These are phyloP conservation scores for Aquilaria sinensis DNA, from an alignment of 345 rosid species.

Conservation along the genomic window DNA sequence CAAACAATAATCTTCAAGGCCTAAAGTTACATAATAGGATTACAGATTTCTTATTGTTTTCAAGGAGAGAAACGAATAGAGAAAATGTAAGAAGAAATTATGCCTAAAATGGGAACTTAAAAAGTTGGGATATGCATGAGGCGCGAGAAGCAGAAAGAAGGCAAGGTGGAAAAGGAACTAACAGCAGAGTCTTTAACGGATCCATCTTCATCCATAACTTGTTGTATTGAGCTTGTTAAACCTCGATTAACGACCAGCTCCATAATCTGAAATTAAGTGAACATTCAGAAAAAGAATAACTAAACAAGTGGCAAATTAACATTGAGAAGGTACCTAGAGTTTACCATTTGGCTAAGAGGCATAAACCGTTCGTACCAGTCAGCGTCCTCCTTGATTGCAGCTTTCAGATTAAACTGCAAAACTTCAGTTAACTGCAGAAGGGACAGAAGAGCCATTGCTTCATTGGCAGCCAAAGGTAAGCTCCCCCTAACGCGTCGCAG, in stretches of 20 bases:
- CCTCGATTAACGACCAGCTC: constrained; percentile 44
- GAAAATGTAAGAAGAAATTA: background rate
- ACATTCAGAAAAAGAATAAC: constrained; percentile 2
- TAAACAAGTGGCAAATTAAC: background rate
- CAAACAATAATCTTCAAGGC: background rate
- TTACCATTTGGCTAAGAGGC: constrained; percentile 75
- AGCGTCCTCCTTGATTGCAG: constrained; percentile 60
- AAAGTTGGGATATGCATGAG: background rate
- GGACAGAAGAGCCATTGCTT: constrained; percentile 60
- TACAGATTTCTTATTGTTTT: background rate
- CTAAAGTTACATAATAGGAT: background rate
- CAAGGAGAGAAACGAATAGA: no score
- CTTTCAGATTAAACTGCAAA: constrained; percentile 66
- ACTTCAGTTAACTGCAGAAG: constrained; percentile 46
- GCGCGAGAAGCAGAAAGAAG: background rate
- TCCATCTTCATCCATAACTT: constrained; percentile 74
- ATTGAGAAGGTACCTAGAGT: background rate
- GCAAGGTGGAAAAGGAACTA: constrained; percentile 21
- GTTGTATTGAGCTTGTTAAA: constrained; percentile 50
- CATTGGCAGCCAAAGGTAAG: constrained; percentile 39
- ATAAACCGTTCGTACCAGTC: constrained; percentile 62
- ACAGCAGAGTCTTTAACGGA: constrained; percentile 83
- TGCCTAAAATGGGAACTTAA: background rate
- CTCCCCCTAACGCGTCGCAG: constrained; percentile 37
- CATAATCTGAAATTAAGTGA: constrained; percentile 42